These are phyloP conservation scores for Aspergillus campestris DNA, from an alignment of 495 filamentous ascomycete species.

Conservation along the genomic window DNA sequence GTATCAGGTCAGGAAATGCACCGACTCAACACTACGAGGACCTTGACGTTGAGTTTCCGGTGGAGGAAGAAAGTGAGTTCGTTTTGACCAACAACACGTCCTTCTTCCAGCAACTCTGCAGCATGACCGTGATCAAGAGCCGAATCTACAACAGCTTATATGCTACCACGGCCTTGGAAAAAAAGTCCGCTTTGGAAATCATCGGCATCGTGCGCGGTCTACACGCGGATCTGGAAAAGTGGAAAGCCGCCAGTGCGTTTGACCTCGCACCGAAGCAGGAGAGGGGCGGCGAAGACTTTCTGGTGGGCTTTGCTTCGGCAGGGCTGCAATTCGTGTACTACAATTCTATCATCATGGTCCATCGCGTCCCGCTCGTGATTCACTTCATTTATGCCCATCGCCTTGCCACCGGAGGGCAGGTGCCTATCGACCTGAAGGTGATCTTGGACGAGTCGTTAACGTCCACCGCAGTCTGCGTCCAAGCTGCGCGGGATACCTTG, in stretches of 20 bases:
- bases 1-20: conserved; percentile 77
- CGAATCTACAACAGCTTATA: conserved; percentile 88
- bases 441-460: conserved; percentile 76
- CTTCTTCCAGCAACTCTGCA: conserved; percentile 81
- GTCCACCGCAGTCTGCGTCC: conserved; percentile 72
- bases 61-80: conserved; percentile 62
- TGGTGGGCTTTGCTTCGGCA: conserved; percentile 78
- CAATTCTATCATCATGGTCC: conserved; percentile 91
- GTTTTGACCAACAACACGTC: conserved; percentile 69
- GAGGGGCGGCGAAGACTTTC: conserved; percentile 72
- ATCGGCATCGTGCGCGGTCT: conserved; percentile 83
- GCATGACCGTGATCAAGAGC: conserved; percentile 79
- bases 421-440: conserved; percentile 3
- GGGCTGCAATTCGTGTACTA: conserved; percentile 90
- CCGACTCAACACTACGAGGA: conserved; percentile 91
- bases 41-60: conserved; percentile 88
- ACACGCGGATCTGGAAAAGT: conserved; percentile 77
- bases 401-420: neutral
- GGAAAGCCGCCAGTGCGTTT: conserved; percentile 72
- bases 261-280: conserved; percentile 75
- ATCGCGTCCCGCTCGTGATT: conserved; percentile 89
- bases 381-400: conserved; percentile 41
- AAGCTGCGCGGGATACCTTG: conserved; percentile 83
- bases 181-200: conserved; percentile 71
- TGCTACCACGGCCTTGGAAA: conserved; percentile 70